Base-by-base conservation (phyloP, 805 yeast genomes). In the Candida loeiensis region DNA sequence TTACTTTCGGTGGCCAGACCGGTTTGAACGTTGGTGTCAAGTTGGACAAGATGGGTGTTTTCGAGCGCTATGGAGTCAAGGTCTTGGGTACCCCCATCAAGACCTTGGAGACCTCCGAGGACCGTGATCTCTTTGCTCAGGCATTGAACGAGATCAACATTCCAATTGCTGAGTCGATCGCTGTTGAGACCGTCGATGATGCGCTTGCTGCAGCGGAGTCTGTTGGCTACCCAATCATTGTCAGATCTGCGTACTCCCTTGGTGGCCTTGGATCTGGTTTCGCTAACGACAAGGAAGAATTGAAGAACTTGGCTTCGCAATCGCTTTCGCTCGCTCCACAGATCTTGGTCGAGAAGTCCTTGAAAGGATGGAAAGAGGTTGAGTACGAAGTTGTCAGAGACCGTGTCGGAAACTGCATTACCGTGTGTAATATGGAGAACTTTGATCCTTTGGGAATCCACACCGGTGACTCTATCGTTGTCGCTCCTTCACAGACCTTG, bases 231-330 rank as follows among this genome's bases (percentile, higher is more conserved):
- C 99, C 99, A 40, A 87, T 91, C 55, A 91, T 91, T 69, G 95
- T 93, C 44, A 84, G 99, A 71, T 88, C 98, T 34, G 99, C 99
- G 16, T 91, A 84, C 61, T 96, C 99, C 6, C 73, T 91, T 34
- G 99, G 99, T 61, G 99, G 99, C 54, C 76, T 91, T 46, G 99
- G 99, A 41, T 91, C 98, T 22, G 99, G 99, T 29, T 91, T 91
- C 59, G 99, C 99, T 43, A 74, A 77, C 52, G 82, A 87, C 63
- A 81, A 77, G 48, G 75, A 76, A 43, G 98, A 93, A 66, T 77
- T 91, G 58, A 79, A 80, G 63, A 84, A 91, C 68, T 75, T 91
- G 63, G 84, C 96, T 34, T 78, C 96, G 21, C 95, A 87, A 66
- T 86, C 96, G 1, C 73, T 91, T 47, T 80, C 95, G 19, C 69